Evolutionary conservation across 2,329 filamentous ascomycete genomes (phyloP).

Genomic region (Fusarium sp.): DNA sequence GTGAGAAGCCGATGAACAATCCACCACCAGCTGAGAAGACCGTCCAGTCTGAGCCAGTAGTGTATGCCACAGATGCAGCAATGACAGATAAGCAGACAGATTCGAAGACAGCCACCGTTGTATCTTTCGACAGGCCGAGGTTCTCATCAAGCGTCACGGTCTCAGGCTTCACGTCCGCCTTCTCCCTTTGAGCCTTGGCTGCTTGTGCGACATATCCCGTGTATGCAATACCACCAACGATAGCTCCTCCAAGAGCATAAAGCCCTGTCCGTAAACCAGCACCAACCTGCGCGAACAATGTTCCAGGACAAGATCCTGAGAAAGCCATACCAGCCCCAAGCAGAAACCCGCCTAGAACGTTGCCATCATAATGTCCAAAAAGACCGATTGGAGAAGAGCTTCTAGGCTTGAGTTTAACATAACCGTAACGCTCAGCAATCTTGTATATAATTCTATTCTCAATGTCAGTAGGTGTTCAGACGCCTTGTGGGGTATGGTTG

Average conservation of each 20-base stretch:
- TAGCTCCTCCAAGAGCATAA: constrained; percentile 64
- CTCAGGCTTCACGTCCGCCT: constrained; percentile 42
- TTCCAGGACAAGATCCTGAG: constrained; percentile 73
- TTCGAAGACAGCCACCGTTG: constrained; percentile 57
- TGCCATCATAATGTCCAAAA: constrained; percentile 69
- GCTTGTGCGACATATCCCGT: constrained; percentile 55
- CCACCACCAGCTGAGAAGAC: constrained; percentile 65
- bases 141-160: constrained; percentile 53
- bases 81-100: constrained; percentile 55
- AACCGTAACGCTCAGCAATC: constrained; percentile 56
- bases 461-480: background rate
- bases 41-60: constrained; percentile 34
- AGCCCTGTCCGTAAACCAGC: constrained; percentile 63
- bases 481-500: background rate
- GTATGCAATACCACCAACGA: constrained; percentile 66
- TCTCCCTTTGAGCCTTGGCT: constrained; percentile 46
- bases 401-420: constrained; percentile 59
- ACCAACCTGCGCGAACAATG: constrained; percentile 70
- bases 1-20: constrained; percentile 66
- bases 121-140: constrained; percentile 53
- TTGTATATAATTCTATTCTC: constrained; percentile 57
- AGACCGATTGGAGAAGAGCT: constrained; percentile 63
- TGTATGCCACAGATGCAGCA: constrained; percentile 50
- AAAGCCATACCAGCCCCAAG: constrained; percentile 75
- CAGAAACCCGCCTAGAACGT: constrained; percentile 70